These are phyloP conservation scores for Fistulinella prunicolor DNA, from an alignment of 768 basidiomycete species.

Conservation along the genomic window DNA sequence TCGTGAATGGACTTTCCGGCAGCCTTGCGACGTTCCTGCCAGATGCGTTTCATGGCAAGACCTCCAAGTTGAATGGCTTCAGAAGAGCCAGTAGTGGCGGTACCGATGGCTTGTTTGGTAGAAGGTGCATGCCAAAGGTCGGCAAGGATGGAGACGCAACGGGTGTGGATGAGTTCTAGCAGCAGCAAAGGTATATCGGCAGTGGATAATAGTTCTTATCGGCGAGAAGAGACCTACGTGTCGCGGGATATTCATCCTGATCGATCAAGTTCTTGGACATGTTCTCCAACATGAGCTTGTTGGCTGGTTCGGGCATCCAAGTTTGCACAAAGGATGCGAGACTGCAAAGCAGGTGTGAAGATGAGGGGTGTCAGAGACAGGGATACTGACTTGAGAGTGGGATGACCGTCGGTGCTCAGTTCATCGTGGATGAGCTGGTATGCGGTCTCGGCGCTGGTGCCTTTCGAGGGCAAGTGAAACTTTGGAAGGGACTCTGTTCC, in stretches of 20 bases:
- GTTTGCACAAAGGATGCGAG: constrained; percentile 68
- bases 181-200: too few relatives aligned
- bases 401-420: constrained; percentile 52
- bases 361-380: not conserved
- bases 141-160: constrained; percentile 55
- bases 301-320: constrained; percentile 53
- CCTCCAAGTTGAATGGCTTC: constrained; percentile 75
- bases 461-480: constrained; percentile 61
- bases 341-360: constrained; percentile 17
- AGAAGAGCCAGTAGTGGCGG: constrained; percentile 67
- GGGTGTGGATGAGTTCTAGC: constrained; percentile 42
- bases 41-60: constrained; percentile 66
- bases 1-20: constrained; percentile 64
- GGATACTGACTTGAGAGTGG: constrained; percentile 45
- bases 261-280: constrained; percentile 68
- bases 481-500: constrained; percentile 69
- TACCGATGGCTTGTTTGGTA: constrained; percentile 54
- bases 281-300: constrained; percentile 61
- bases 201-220: not conserved
- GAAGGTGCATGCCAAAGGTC: constrained; percentile 67
- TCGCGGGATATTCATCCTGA: constrained; percentile 66
- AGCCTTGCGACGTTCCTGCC: constrained; percentile 66
- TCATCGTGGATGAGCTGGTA: constrained; percentile 67
- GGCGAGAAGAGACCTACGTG: constrained; percentile 31
- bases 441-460: constrained; percentile 48